Evolutionary conservation across 345 rosid species (phyloP), one percentile per base, ranked within the genome.

Genomic region (Passiflora organensis): DNA sequence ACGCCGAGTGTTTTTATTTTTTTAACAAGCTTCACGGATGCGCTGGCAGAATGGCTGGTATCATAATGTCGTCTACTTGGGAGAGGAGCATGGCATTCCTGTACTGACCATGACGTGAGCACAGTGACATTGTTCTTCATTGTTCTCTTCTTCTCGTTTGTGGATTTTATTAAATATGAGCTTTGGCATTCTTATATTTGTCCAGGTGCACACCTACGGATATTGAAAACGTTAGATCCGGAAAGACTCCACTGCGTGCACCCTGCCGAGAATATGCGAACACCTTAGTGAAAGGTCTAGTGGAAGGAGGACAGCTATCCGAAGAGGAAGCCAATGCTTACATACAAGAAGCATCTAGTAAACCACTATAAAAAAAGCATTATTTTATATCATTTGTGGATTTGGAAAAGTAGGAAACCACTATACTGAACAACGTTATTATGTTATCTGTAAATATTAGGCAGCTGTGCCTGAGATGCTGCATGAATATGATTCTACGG

Each of bases 41-140:
- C 8, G 36, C n/a, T 51, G 13, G 76, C 95, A 89, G 95, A 48
- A n/a, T 15, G 79, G 85, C 16, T 77, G 94, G 94, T 93, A 93
- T 72, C 72, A 57, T 43, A 81, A 80, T 20, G 83, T 86, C 10
- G 77, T 89, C 51, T 82, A 69, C 84, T 39, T 93, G 69, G 96
- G 95, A 46, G 80, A 76, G 76, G 79, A 84, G 64, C 13, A 41
- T 0, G 75, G 58, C 55, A 53, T 86, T 32, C 87, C 99, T 16
- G 69, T 93, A 45, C 67, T 93, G 46, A 81, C 99, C 28, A 89
- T 86, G 86, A 89, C 95, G 96, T 82, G 74, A 1, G 86, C 46
- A 18, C 23, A 36, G 36, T 10, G 21, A 13, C 34, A n/a, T 36
- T 4, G 28, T 41, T 11, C 14, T 13, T 42, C 17, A 0, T 41